Evolutionary conservation across 257 asterid species (phyloP).

Genomic region (Gentiana dahurica): DNA sequence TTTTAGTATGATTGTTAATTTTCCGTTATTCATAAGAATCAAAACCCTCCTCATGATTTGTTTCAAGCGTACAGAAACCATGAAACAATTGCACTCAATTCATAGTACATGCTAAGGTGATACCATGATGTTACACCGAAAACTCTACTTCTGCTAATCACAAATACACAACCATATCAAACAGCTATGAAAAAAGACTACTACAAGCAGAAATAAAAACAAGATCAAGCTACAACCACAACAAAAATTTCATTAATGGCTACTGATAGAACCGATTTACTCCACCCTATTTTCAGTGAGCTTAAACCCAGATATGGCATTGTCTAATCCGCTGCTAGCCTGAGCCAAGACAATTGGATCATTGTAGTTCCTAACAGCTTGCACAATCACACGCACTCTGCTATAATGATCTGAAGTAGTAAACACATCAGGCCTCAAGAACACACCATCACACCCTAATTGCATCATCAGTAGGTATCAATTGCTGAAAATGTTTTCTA

Average conservation of each 20-base stretch:
- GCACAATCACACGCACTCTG: conserved; percentile 58
- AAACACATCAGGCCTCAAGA: conserved; percentile 49
- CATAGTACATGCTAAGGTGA: background rate
- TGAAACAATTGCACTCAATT: background rate
- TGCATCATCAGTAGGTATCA: conserved; percentile 49
- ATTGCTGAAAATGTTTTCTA: no score
- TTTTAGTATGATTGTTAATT: no score
- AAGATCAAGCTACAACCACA: background rate
- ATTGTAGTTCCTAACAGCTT: conserved; percentile 64
- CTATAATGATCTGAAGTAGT: conserved; percentile 44
- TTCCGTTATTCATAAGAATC: no score
- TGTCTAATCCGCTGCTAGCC: conserved; percentile 64
- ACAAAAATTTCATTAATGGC: conserved; percentile 19
- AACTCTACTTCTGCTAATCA: no score
- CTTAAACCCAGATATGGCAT: conserved; percentile 42
- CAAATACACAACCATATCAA: background rate
- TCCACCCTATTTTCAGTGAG: conserved; percentile 34
- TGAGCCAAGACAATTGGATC: conserved; percentile 60
- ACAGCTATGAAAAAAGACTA: background rate
- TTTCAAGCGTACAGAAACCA: background rate
- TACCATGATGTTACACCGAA: background rate
- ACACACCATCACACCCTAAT: conserved; percentile 77
- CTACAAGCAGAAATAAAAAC: background rate
- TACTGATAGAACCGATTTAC: conserved; percentile 20
- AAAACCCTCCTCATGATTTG: background rate